phyloP scores from a whole-genome alignment of 164 flowering plant genomes.

The Amborella trichopoda region DNA sequence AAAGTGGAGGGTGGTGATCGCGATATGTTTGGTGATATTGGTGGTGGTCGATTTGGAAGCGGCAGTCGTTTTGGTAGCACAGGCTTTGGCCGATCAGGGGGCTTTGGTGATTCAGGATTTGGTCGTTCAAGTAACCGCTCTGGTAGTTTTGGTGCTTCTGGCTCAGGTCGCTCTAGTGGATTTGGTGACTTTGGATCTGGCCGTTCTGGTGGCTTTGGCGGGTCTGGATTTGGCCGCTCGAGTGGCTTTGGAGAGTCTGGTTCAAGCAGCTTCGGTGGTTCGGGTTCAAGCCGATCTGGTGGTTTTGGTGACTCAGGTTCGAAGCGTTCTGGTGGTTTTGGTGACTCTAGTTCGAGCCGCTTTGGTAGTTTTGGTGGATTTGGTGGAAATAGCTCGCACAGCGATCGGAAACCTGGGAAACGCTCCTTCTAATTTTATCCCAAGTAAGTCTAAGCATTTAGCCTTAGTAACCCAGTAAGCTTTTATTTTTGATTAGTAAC shows the following conservation, averaged over 20 bases:
- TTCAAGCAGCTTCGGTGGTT: slow-evolving; percentile 14
- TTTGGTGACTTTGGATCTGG: slow-evolving; percentile 22
- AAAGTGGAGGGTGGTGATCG: slow-evolving; percentile 28
- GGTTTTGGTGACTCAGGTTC: slow-evolving; percentile 21
- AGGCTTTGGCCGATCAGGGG: slow-evolving; percentile 7
- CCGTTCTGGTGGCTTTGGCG: slow-evolving; percentile 16
- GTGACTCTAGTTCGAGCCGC: slow-evolving; percentile 6
- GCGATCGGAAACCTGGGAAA: too few species aligned
- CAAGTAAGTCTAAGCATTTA: too few species aligned
- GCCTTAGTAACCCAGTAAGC: too few species aligned
- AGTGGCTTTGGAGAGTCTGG: slow-evolving; percentile 6
- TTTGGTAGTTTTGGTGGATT: slow-evolving; percentile 9
- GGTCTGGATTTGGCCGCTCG: slow-evolving; percentile 9
- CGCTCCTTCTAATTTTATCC: too few species aligned
- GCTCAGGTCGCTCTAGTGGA: slow-evolving; percentile 24
- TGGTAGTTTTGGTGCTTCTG: slow-evolving; percentile 15
- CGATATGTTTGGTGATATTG: slow-evolving; percentile 30
- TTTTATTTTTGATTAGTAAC: too few species aligned
- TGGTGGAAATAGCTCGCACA: neutral
- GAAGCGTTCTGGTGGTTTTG: slow-evolving; percentile 10
- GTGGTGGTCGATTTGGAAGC: slow-evolving; percentile 25
- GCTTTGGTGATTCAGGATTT: slow-evolving; percentile 16
- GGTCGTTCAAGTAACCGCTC: slow-evolving; percentile 26
- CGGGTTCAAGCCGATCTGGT: slow-evolving; percentile 12
- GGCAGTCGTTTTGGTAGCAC: slow-evolving; percentile 18